A percentile compares a stretch with the other conserved stretches of the same genome.
These are phyloP conservation scores for Oenanthe javanica DNA, from an alignment of 140 eudicot species.

Conservation along the genomic window DNA sequence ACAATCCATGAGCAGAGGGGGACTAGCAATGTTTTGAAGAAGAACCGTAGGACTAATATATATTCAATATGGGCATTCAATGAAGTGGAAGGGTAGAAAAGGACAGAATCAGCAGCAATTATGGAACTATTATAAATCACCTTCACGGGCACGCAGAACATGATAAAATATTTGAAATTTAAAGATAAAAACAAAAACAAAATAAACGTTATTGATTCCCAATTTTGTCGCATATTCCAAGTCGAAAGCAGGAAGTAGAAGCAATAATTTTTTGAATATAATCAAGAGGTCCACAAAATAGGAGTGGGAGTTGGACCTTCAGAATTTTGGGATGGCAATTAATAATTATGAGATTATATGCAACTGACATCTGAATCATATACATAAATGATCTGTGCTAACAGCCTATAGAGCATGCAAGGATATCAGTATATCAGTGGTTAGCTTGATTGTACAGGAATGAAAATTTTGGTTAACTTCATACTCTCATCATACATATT, in stretches of 20 bases:
- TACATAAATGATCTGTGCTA: background rate
- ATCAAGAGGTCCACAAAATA: background rate
- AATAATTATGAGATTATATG: background rate
- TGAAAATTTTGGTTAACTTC: background rate
- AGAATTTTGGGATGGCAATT: background rate
- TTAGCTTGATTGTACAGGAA: background rate
- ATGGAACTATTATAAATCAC: background rate
- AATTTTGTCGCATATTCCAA: background rate
- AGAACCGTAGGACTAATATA: background rate
- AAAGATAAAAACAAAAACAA: background rate
- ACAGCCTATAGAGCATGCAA: background rate
- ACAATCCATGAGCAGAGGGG: slow-evolving; percentile 2
- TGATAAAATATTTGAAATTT: too few relatives aligned
- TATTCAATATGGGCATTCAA: background rate
- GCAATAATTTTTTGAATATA: background rate
- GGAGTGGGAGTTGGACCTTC: background rate
- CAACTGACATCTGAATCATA: background rate
- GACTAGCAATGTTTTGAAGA: background rate
- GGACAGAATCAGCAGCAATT: background rate
- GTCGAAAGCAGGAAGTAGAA: background rate
- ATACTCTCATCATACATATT: background rate
- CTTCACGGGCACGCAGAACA: background rate
- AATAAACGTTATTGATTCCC: background rate
- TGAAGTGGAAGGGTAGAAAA: background rate
- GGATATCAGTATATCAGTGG: background rate